phyloP scores from a whole-genome alignment of 805 yeast species.

The Naumovozyma castellii region DNA sequence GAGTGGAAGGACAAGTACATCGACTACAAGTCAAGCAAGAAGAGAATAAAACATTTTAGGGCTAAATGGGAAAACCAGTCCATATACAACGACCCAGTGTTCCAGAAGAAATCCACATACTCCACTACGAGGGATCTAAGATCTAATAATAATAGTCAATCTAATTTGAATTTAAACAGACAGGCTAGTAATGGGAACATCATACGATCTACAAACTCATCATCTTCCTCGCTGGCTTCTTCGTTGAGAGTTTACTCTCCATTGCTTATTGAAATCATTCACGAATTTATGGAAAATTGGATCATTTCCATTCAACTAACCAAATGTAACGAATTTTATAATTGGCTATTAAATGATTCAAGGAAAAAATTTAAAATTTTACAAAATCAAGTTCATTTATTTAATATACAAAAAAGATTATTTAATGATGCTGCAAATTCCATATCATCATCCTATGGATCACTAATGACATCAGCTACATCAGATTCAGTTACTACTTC shows the following conservation, averaged over 20 bases:
- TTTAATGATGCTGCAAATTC: not conserved
- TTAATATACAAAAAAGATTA: constrained; percentile 6
- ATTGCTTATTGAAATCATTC: constrained; percentile 5
- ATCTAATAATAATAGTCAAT: too few species aligned
- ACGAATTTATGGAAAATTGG: constrained; percentile 28
- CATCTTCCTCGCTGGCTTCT: not conserved
- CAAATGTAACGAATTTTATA: constrained; percentile 28
- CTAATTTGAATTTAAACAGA: too few species aligned
- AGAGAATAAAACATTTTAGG: constrained; percentile 27
- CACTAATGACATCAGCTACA: not conserved
- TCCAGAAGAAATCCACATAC: not conserved
- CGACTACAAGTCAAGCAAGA: constrained; percentile 48
- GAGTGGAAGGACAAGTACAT: constrained; percentile 83
- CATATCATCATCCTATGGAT: not conserved
- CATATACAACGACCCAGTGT: not conserved
- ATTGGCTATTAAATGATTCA: constrained; percentile 24
- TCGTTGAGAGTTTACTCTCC: not conserved
- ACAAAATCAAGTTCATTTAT: constrained; percentile 19
- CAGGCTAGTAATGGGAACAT: too few species aligned
- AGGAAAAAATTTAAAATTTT: constrained; percentile 17
- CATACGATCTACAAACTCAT: not conserved
- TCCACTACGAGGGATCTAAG: too few species aligned
- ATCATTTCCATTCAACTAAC: constrained; percentile 20
- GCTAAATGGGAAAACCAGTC: not conserved
- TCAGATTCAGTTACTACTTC: not conserved